phyloP scores from a whole-genome alignment of 2,329 filamentous ascomycete genomes.

The Alternaria solani region DNA sequence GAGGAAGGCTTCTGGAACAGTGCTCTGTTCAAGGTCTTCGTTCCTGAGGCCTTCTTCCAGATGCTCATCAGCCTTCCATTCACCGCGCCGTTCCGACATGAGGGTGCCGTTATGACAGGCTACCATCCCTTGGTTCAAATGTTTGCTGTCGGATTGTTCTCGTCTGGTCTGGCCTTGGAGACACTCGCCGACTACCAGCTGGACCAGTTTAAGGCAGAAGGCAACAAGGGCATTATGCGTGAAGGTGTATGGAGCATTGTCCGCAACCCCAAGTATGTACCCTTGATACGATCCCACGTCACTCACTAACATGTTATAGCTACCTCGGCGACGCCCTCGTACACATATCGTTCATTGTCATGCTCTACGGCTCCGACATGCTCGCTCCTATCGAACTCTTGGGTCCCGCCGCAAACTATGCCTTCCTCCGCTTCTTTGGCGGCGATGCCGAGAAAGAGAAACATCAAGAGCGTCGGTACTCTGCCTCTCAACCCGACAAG shows the following conservation, averaged over 20 bases:
- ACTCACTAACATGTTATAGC: constrained; percentile 45
- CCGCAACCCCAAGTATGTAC: constrained; percentile 67
- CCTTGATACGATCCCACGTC: background rate
- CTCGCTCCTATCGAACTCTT: constrained; percentile 64
- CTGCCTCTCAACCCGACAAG: constrained; percentile 60
- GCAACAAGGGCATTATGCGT: constrained; percentile 56
- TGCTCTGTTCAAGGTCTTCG: constrained; percentile 62
- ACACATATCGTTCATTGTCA: constrained; percentile 66
- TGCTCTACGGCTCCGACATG: constrained; percentile 64
- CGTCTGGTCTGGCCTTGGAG: constrained; percentile 65
- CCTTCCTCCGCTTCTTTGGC: constrained; percentile 65
- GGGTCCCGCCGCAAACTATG: constrained; percentile 66
- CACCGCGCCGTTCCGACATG: constrained; percentile 63
- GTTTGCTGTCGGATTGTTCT: constrained; percentile 63
- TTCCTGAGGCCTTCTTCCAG: constrained; percentile 66
- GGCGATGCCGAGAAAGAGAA: constrained; percentile 65
- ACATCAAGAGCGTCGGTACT: constrained; percentile 62
- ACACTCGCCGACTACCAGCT: constrained; percentile 66
- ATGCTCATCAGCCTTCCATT: constrained; percentile 66
- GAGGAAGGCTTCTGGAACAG: constrained; percentile 65
- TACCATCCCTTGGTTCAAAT: constrained; percentile 50
- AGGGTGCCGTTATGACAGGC: constrained; percentile 48
- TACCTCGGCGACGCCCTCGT: constrained; percentile 69
- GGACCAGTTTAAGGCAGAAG: constrained; percentile 58
- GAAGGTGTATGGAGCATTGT: constrained; percentile 70